phyloP scores from a whole-genome alignment of 192 early-diverging fungal species.

The Tieghemiomyces parasiticus region DNA sequence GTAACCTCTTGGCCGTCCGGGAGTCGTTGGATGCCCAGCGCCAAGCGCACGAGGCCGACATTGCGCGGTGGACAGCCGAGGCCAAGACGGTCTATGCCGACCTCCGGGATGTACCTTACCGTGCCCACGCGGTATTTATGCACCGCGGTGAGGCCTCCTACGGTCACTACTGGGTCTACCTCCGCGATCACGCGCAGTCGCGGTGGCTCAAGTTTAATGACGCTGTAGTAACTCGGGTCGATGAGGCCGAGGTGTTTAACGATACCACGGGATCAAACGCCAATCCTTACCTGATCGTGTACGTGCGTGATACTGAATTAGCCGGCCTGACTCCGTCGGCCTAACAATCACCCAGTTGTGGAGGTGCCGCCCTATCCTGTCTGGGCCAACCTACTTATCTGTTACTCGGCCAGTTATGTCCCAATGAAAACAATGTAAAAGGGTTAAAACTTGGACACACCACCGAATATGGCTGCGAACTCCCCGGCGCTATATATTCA shows the following conservation, averaged over 20 bases:
- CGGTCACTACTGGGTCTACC: slow-evolving; percentile 73
- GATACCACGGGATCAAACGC: slow-evolving; percentile 34
- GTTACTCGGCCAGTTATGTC: background rate
- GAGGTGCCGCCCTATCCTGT: background rate
- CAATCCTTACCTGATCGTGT: slow-evolving; percentile 62
- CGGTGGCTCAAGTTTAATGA: slow-evolving; percentile 69
- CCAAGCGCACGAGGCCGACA: slow-evolving; percentile 12
- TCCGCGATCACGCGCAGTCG: slow-evolving; percentile 33
- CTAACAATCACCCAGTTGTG: background rate
- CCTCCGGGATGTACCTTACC: slow-evolving; percentile 30
- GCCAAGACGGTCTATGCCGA: slow-evolving; percentile 23
- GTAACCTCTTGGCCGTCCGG: background rate
- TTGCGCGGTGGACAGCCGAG: slow-evolving; percentile 8
- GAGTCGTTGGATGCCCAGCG: background rate
- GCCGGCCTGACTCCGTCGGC: background rate
- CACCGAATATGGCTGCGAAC: background rate
- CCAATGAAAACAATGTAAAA: background rate
- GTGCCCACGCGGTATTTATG: slow-evolving; percentile 62
- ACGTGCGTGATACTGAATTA: slow-evolving; percentile 26
- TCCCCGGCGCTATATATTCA: background rate
- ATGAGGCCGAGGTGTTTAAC: slow-evolving; percentile 35
- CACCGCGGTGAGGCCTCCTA: slow-evolving; percentile 48
- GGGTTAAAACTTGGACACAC: background rate
- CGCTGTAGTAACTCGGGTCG: slow-evolving; percentile 40
- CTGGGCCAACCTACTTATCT: background rate